A percentile compares a stretch with the other conserved stretches of the same genome.
These are phyloP conservation scores for Aristolochia contorta DNA, from an alignment of 164 flowering plant species.

Conservation along the genomic window DNA sequence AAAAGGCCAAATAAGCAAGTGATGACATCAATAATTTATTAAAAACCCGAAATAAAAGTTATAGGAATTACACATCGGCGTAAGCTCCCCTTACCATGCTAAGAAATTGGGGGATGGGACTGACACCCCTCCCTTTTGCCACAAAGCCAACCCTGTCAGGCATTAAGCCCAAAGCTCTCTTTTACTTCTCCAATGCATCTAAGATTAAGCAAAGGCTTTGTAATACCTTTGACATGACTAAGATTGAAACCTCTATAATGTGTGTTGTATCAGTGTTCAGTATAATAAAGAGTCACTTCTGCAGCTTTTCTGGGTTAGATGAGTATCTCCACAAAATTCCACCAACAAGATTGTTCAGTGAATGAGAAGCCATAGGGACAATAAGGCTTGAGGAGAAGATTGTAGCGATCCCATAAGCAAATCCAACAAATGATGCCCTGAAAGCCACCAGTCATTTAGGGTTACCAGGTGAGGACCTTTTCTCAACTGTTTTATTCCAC, in stretches of 20 bases:
- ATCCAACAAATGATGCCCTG: constrained; percentile 91
- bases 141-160: too few species aligned
- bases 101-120: too few species aligned
- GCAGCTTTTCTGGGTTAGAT: constrained; percentile 21
- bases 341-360: constrained; percentile 76
- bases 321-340: constrained; percentile 61
- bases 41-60: too few species aligned
- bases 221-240: not conserved
- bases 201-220: not conserved
- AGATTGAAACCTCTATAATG: not conserved
- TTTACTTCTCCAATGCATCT: not conserved
- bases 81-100: too few species aligned
- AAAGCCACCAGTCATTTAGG: not conserved
- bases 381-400: constrained; percentile 50
- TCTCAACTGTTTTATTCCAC: too few species aligned
- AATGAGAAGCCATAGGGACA: constrained; percentile 87
- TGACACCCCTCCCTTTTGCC: too few species aligned
- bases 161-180: too few species aligned
- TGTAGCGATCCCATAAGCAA: constrained; percentile 64
- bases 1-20: too few species aligned
- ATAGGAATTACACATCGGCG: too few species aligned
- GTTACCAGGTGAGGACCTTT: too few species aligned
- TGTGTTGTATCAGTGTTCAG: too few species aligned
- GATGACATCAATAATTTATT: too few species aligned
- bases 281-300: not conserved